Percentiles rank a stretch among this genome's conserved stretches.
phyloP scores from a whole-genome alignment of 371 early-diverging fungal genomes.

The Phascolomyces articulosus region DNA sequence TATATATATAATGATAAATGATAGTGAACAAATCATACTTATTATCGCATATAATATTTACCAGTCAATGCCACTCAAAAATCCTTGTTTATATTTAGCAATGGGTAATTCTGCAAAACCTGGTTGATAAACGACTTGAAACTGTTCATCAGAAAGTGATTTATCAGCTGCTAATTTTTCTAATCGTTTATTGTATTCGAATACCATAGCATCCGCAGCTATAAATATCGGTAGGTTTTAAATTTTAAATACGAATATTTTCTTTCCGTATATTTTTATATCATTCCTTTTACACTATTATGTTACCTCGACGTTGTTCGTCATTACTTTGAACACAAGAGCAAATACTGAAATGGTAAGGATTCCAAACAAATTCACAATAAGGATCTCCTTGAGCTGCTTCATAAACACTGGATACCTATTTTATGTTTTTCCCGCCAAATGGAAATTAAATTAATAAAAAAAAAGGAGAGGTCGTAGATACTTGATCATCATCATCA shows the following conservation, averaged over 20 bases:
- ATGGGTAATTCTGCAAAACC: conserved; percentile 59
- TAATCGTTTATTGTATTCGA: conserved; percentile 61
- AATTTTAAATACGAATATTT: no score
- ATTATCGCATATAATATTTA: conserved; percentile 22
- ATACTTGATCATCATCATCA: neutral
- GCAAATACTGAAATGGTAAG: conserved; percentile 53
- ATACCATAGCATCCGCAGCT: conserved; percentile 60
- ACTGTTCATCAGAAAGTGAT: conserved; percentile 34
- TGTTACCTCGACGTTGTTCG: conserved; percentile 50
- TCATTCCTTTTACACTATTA: no score
- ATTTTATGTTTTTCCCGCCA: neutral
- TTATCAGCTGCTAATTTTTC: conserved; percentile 49
- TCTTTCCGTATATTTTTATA: no score
- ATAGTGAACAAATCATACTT: neutral
- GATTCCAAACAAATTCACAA: conserved; percentile 57
- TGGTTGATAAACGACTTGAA: conserved; percentile 67
- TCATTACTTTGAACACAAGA: conserved; percentile 55
- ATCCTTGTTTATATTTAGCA: conserved; percentile 55
- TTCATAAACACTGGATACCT: conserved; percentile 61
- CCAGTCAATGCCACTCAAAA: conserved; percentile 69
- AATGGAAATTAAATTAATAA: neutral
- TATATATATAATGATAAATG: neutral
- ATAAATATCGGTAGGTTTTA: neutral
- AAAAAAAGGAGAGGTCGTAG: neutral
- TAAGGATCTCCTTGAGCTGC: conserved; percentile 60